Base-by-base conservation (phyloP, 2,329 filamentous ascomycete species). In the Venturiaceae sp. region DNA sequence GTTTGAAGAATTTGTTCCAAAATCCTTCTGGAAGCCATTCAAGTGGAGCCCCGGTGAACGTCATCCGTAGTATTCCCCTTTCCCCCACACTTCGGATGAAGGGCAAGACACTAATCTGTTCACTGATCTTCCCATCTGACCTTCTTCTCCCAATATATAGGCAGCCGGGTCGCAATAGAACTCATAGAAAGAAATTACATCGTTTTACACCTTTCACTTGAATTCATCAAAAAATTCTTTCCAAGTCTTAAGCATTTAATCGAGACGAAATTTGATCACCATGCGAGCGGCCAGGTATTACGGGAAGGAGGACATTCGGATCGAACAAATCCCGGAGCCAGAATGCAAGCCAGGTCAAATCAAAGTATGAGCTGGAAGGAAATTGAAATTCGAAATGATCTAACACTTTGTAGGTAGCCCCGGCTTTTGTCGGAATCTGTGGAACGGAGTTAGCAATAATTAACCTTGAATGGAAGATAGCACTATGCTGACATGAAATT, bases 361-460 rank as follows among this genome's bases (percentile, higher is more conserved):
- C 9, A 60, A 69, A 13, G 53, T 71, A n/a, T 63, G 63, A 0
- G 63, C 69, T 21, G 65, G 67, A 39, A 69, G 65, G 66, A 65
- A 64, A 53, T 67, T 66, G 23, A 11, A 14, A 28, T 3, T 16
- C 11, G 30, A 28, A 3, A 1, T 5, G 11, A 16, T 11, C 7
- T 30, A 7, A 47, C 44, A 28, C 5, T 47, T 30, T 28, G 0
- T 30, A 75, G 66, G 68, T 79, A 59, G 71, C 72, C 58, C 74
- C 74, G 41, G 68, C 71, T 47, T 80, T 72, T 69, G 75, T 81
- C 57, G 79, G 80, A 9, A 81, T 82, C 55, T 82, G 79, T 62
- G 80, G 77, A 13, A 75, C 74, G 21, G 53, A 41, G 16, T 19
- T 16, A 30, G 36, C 8, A 30, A n/a, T 8, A 9, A 30, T 2